Evolutionary conservation across 805 yeast genomes (phyloP).

Genomic region (Yueomyces sinensis): DNA sequence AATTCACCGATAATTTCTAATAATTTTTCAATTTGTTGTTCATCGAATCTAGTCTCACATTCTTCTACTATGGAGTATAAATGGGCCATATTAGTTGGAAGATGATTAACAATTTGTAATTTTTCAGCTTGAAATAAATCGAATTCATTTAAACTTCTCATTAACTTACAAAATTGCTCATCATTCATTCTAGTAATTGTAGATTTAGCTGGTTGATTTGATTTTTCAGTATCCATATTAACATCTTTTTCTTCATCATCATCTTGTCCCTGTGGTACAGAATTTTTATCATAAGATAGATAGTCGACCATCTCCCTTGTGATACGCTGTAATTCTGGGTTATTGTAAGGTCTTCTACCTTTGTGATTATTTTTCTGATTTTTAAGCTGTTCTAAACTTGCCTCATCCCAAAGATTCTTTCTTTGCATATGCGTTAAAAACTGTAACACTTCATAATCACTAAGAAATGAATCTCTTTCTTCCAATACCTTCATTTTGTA

Average conservation of each 20-base stretch:
- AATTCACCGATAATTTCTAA: conserved; percentile 40
- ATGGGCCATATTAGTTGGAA: conserved; percentile 71
- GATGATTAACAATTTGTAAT: conserved; percentile 66
- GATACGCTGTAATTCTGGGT: conserved; percentile 25
- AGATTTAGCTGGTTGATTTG: conserved; percentile 2
- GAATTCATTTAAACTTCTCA: conserved; percentile 25
- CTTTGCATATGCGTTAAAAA: conserved; percentile 33
- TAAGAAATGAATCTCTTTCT: conserved; percentile 39
- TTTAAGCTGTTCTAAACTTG: conserved; percentile 5
- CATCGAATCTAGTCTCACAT: conserved; percentile 75
- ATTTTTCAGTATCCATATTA: conserved; percentile 2
- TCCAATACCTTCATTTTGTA: conserved; percentile 31
- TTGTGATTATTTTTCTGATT: conserved; percentile 14
- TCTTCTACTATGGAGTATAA: conserved; percentile 78
- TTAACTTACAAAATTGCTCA: conserved; percentile 18
- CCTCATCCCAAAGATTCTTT: conserved; percentile 25
- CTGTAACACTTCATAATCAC: conserved; percentile 43
- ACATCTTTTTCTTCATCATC: conserved; percentile 7
- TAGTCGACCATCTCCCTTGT: conserved; percentile 23
- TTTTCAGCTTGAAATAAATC: conserved; percentile 70
- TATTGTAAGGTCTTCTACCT: conserved; percentile 18
- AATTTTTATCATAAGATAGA: conserved; percentile 11
- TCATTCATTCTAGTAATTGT: conserved; percentile 20
- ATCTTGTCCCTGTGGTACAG: conserved; percentile 10
- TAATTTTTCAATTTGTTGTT: conserved; percentile 47